phyloP scores from a whole-genome alignment of 768 basidiomycete genomes.

The Hypsizygus marmoreus region DNA sequence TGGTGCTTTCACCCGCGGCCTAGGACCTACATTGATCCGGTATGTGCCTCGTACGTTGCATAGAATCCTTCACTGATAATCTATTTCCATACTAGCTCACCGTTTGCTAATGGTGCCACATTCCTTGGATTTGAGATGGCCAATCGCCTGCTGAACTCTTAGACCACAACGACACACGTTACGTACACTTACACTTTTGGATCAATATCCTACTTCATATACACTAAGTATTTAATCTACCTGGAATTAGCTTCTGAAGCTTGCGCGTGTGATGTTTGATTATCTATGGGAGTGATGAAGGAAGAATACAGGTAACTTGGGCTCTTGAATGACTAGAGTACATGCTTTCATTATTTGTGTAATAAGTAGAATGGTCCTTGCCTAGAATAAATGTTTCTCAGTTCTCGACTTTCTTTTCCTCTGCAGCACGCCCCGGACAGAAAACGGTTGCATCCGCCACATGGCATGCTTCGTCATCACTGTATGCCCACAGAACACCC shows the following conservation, averaged over 20 bases:
- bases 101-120: conserved; percentile 95
- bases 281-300: no score
- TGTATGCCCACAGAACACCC: conserved; percentile 53
- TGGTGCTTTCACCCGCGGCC: conserved; percentile 87
- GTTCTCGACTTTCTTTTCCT: neutral
- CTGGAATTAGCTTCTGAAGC: no score
- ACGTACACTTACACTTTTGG: no score
- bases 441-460: no score
- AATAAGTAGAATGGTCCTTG: no score
- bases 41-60: conserved; percentile 23
- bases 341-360: no score
- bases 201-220: no score
- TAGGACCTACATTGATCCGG: conserved; percentile 91
- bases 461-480: conserved; percentile 24
- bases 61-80: neutral
- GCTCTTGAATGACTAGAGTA: no score
- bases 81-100: conserved; percentile 56
- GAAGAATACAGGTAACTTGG: no score
- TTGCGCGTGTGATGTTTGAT: no score
- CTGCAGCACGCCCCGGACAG: no score
- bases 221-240: no score
- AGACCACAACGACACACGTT: neutral
- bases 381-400: neutral
- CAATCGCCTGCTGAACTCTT: conserved; percentile 63
- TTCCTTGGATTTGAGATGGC: conserved; percentile 97